Percentiles rank a stretch among this genome's conserved stretches.
Evolutionary conservation across 768 basidiomycete genomes (phyloP).

Genomic region (Psilocybe subaeruginosa): DNA sequence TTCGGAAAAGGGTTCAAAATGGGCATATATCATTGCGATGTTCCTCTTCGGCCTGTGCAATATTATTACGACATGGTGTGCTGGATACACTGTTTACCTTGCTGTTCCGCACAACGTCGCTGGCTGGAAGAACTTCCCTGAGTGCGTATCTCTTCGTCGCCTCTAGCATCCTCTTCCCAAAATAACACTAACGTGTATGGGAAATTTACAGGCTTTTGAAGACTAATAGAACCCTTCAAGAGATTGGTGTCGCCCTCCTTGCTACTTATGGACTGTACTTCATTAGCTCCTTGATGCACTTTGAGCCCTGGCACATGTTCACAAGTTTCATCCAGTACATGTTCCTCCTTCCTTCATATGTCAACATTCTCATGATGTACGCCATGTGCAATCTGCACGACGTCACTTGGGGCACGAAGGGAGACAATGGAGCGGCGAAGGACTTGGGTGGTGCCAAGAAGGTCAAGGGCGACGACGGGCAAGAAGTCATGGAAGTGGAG

Average conservation of each 20-base stretch:
- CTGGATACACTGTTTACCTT: constrained; percentile 87
- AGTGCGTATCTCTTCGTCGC: constrained; percentile 47
- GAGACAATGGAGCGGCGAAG: constrained; percentile 86
- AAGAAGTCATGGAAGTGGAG: constrained; percentile 87
- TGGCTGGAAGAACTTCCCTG: constrained; percentile 74
- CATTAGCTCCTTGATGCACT: constrained; percentile 82
- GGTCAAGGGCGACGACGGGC: constrained; percentile 80
- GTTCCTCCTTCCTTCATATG: constrained; percentile 78
- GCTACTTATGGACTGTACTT: constrained; percentile 86
- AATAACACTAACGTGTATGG: constrained; percentile 7
- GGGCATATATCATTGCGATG: constrained; percentile 79
- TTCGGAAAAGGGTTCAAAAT: constrained; percentile 71
- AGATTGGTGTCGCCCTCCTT: constrained; percentile 81
- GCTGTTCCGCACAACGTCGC: constrained; percentile 74
- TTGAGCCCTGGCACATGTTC: constrained; percentile 98
- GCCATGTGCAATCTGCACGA: constrained; percentile 94
- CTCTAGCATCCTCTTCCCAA: not conserved
- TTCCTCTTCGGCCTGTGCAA: constrained; percentile 80
- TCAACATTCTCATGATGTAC: constrained; percentile 93
- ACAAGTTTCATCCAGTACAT: constrained; percentile 92
- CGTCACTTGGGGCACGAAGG: constrained; percentile 92
- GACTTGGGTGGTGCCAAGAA: constrained; percentile 93
- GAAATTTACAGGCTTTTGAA: constrained; percentile 51
- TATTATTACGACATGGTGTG: constrained; percentile 84
- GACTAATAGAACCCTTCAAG: constrained; percentile 71